Base-by-base conservation (phyloP, 169 alveolate genomes). In the Cryptosporidium viatorum region DNA sequence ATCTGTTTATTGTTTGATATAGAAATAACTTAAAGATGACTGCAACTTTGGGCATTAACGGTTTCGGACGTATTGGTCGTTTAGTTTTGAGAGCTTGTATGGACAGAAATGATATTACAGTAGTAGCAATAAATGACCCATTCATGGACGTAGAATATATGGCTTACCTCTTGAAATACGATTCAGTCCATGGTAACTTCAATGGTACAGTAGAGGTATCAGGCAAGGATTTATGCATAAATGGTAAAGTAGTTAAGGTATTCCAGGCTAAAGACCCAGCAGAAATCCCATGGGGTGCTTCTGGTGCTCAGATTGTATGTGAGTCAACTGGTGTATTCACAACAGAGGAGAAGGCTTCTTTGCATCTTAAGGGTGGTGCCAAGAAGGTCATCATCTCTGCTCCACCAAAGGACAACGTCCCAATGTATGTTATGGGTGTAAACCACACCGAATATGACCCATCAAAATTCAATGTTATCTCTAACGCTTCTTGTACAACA, bases 401-500 rank as follows among this genome's bases (percentile, higher is more conserved):
- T 35, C 99, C 99, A 58, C 98, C 99, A 62, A 98, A 98, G 94
- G 99, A 97, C 75, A 97, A 94, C 87, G 96, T 98, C 48, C 99
- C 99, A 68, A 97, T 98, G 92, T 99, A 92, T 94, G 99, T 98
- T 65, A 95, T 96, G 98, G 99, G 99, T 45, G 99, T 98, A 71
- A 99, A 99, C 95, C 98, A 98, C 84, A 51, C 92, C 1, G 91
- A 93, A 95, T 70, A 92, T 85, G 98, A 99, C 96, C 95, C 92
- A 39, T 70, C 95, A 69, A 92, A 93, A 75, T 92, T 92, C 91
- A 91, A 94, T 91, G 97, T 98, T 29, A 98, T 98, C 55, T 98
- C 99, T 60, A 99, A 99, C 94, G 99, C 99, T 69, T 97, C 99
- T 86, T 99, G 99, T 97, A 99, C 99, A 39, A 98, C 99, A 68